Percentiles rank a stretch among this genome's conserved stretches.
These are phyloP conservation scores for Trichothecium sympodiale DNA, from an alignment of 2,329 filamentous ascomycete species.

Conservation along the genomic window DNA sequence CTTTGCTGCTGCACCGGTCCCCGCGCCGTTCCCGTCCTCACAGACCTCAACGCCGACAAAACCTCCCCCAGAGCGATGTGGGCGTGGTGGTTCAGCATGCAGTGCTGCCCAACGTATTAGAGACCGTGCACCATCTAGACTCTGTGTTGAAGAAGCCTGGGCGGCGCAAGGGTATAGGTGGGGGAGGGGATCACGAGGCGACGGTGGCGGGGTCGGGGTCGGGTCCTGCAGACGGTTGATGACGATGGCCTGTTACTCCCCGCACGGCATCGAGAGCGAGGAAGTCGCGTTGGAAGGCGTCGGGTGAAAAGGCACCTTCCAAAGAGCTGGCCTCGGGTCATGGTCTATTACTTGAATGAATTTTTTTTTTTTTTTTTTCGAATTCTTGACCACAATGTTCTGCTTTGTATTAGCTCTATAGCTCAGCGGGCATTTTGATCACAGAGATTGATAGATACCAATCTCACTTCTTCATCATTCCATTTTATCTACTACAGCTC, in stretches of 20 bases:
- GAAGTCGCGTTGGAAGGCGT: conserved; percentile 17
- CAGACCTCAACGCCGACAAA: conserved; percentile 57
- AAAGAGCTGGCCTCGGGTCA: conserved; percentile 45
- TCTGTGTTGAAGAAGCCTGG: conserved; percentile 38
- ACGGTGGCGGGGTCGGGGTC: conserved; percentile 3
- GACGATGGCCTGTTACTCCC: conserved; percentile 44
- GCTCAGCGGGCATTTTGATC: no score
- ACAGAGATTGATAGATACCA: background rate
- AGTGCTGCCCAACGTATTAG: conserved; percentile 40
- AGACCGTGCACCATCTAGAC: conserved; percentile 44
- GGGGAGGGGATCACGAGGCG: conserved; percentile 1
- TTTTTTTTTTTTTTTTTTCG: background rate
- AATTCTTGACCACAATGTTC: background rate
- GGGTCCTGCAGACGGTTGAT: no score
- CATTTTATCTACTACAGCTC: conserved; percentile 9
- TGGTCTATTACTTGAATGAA: conserved; percentile 34
- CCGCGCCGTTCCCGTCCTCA: conserved; percentile 32
- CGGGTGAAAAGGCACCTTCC: conserved; percentile 23
- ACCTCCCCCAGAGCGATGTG: conserved; percentile 56
- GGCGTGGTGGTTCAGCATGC: conserved; percentile 56
- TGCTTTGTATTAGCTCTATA: no score
- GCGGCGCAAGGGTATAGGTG: no score
- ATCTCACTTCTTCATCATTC: no score
- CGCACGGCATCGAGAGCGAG: conserved; percentile 44
- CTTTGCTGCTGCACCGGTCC: conserved; percentile 8